These are phyloP conservation scores for Solanum sitiens DNA, from an alignment of 257 asterid species.

Conservation along the genomic window DNA sequence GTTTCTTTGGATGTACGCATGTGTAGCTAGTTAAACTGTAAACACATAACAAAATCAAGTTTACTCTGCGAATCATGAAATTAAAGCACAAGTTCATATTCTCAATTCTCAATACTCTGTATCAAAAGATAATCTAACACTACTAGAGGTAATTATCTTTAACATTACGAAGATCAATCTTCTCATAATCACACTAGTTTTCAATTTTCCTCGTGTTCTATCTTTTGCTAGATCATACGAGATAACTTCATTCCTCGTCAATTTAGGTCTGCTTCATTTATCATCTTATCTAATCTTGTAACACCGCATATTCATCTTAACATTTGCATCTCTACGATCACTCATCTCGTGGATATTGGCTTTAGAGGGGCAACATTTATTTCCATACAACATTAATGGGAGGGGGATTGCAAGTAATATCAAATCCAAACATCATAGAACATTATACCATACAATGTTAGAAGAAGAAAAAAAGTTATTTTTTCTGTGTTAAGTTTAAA, in stretches of 20 bases:
- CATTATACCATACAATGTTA: background rate
- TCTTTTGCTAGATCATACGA: background rate
- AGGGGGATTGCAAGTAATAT: background rate
- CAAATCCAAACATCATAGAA: background rate
- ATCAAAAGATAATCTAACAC: background rate
- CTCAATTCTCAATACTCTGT: background rate
- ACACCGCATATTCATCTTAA: background rate
- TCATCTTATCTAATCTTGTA: background rate
- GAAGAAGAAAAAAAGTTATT: background rate
- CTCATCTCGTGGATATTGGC: background rate
- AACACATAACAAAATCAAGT: background rate
- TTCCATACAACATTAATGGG: background rate
- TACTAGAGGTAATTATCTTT: background rate
- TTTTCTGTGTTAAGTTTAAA: background rate
- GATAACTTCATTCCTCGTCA: background rate
- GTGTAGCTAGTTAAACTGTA: slow-evolving; percentile 6
- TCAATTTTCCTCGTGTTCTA: background rate
- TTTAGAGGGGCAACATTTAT: background rate
- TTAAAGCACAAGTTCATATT: background rate
- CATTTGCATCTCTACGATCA: background rate
- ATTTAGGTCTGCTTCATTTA: background rate
- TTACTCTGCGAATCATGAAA: background rate
- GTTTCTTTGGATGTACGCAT: slow-evolving; percentile 44
- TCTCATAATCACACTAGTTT: background rate
- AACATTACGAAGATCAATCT: background rate